Conservation (phyloP, 257 asterid genomes). For the Agastache rugosa region DNA sequence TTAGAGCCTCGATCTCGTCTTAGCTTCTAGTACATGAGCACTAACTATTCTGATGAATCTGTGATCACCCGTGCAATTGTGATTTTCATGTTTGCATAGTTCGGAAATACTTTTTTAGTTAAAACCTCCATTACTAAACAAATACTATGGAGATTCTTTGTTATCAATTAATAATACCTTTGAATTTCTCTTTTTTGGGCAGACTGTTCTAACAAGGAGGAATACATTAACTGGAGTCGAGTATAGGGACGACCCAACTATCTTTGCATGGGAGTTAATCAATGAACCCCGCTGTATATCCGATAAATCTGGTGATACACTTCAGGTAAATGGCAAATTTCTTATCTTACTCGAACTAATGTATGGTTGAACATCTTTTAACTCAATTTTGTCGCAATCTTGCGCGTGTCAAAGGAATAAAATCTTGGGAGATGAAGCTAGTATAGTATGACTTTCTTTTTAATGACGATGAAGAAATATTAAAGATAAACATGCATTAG, state of each 20-base stretch:
- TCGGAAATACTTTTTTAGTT: background rate
- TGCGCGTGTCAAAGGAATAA: background rate
- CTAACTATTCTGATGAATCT: background rate
- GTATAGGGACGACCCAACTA: conserved; percentile 91
- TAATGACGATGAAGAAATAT: background rate
- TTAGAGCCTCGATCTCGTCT: background rate
- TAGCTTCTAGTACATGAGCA: background rate
- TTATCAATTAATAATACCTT: conserved; percentile 1
- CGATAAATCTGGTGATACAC: conserved; percentile 94
- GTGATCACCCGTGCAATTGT: background rate
- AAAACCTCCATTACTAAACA: conserved; percentile 1
- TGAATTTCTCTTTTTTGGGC: conserved; percentile 36
- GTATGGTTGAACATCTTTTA: background rate
- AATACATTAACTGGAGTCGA: conserved; percentile 83
- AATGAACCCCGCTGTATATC: conserved; percentile 94
- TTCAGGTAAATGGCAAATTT: conserved; percentile 64
- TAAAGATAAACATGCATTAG: background rate
- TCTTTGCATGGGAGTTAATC: conserved; percentile 95
- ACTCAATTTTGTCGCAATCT: conserved; percentile 2
- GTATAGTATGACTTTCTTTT: background rate
- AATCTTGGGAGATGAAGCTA: background rate
- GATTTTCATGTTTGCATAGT: conserved; percentile 2
- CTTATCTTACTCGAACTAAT: conserved; percentile 5
- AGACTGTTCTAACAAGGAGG: conserved; percentile 91
- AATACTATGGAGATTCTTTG: background rate